Evolutionary conservation across 345 rosid species (phyloP).

Genomic region (Eucalyptus pauciflora): DNA sequence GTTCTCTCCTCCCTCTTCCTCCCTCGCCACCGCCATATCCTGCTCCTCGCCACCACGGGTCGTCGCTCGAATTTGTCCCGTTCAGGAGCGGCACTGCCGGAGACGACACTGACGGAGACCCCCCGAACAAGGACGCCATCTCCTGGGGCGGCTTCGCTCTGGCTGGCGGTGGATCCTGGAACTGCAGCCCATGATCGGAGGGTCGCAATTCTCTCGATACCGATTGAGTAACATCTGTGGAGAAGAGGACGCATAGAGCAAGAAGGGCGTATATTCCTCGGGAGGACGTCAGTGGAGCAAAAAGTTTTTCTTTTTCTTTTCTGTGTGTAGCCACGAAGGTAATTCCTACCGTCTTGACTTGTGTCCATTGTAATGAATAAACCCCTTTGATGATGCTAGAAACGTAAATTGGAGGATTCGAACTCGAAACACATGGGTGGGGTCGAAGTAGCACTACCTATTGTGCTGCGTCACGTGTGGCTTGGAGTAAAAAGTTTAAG

Average conservation of each 20-base stretch:
- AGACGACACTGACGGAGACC: not conserved
- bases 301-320: too few relatives aligned
- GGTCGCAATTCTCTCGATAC: conserved; percentile 2
- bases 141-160: not conserved
- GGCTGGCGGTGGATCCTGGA: not conserved
- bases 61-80: not conserved
- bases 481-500: too few relatives aligned
- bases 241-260: not conserved
- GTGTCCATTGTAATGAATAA: too few relatives aligned
- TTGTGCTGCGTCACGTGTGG: too few relatives aligned
- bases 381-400: too few relatives aligned
- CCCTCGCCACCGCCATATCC: not conserved
- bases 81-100: not conserved
- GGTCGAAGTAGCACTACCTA: too few relatives aligned
- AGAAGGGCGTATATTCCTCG: too few relatives aligned
- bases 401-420: too few relatives aligned
- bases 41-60: not conserved
- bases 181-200: conserved; percentile 6
- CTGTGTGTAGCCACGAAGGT: too few relatives aligned
- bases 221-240: not conserved
- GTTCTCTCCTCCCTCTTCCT: not conserved
- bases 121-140: conserved; percentile 1
- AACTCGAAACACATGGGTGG: too few relatives aligned
- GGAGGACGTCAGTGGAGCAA: too few relatives aligned
- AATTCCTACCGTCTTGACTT: too few relatives aligned